Conservation (phyloP, 192 early-diverging fungal genomes). For the Entomortierella chlamydospora region DNA sequence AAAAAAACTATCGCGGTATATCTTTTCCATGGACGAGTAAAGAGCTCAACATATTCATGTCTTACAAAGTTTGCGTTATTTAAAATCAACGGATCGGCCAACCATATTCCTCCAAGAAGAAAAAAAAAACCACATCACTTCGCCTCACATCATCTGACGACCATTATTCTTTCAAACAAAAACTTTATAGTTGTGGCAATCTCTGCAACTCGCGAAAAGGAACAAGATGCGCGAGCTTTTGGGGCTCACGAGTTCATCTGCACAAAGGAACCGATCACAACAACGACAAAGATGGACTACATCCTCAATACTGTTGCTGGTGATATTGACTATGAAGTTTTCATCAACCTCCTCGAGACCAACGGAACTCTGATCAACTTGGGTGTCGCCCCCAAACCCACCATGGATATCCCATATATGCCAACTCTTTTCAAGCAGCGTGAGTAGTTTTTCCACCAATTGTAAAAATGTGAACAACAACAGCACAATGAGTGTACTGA, state of each 20-base stretch:
- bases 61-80: no score
- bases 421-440: conserved; percentile 36
- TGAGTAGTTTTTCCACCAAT: conserved; percentile 3
- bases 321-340: conserved; percentile 53
- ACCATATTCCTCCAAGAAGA: no score
- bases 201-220: conserved; percentile 58
- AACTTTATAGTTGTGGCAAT: conserved; percentile 44
- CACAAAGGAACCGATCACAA: conserved; percentile 44
- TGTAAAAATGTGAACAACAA: no score
- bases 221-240: conserved; percentile 61
- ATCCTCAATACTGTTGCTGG: conserved; percentile 59
- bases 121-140: background rate
- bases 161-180: background rate
- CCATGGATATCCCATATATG: conserved; percentile 47
- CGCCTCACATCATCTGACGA: background rate
- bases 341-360: conserved; percentile 54
- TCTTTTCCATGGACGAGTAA: no score
- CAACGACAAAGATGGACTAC: conserved; percentile 56
- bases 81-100: no score
- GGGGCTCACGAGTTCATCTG: conserved; percentile 67
- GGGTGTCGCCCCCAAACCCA: conserved; percentile 54
- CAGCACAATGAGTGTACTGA: no score
- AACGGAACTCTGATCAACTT: conserved; percentile 62
- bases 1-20: no score
- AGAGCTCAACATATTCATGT: no score